A percentile compares a stretch with the other conserved stretches of the same genome.
These are phyloP conservation scores for Elsinoe necatrix DNA, from an alignment of 2,329 filamentous ascomycete species.

Conservation along the genomic window DNA sequence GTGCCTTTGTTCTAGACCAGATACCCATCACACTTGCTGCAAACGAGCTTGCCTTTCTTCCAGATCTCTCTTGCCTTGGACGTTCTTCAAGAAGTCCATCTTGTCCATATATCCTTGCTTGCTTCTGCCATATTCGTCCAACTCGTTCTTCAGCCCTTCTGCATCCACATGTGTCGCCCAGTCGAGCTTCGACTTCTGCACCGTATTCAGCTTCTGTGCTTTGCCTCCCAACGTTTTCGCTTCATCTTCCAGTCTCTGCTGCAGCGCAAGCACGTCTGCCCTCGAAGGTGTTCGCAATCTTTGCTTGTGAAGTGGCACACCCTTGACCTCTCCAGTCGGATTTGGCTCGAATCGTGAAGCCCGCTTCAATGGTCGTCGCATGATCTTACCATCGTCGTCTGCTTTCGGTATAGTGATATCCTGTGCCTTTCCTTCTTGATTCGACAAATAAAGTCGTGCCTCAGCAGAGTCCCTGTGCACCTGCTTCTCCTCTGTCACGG, in stretches of 20 bases:
- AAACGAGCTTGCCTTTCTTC: conserved; percentile 46
- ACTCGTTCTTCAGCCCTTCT: conserved; percentile 52
- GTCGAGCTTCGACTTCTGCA: conserved; percentile 57
- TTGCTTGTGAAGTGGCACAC: conserved; percentile 37
- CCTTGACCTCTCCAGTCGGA: conserved; percentile 39
- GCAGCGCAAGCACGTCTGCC: conserved; percentile 27
- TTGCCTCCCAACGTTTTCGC: conserved; percentile 30
- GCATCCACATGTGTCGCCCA: conserved; percentile 58
- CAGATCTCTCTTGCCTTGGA: conserved; percentile 49
- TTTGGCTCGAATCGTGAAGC: conserved; percentile 45
- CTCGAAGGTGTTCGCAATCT: conserved; percentile 29
- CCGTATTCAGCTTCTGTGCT: conserved; percentile 55
- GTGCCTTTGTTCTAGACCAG: neutral
- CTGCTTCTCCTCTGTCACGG: conserved; percentile 45
- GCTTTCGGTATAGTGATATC: conserved; percentile 26
- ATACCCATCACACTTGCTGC: conserved; percentile 24
- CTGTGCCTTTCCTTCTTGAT: conserved; percentile 30
- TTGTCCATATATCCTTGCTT: conserved; percentile 53
- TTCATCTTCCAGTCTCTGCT: conserved; percentile 28
- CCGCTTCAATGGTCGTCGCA: conserved; percentile 37
- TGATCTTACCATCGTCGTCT: conserved; percentile 22
- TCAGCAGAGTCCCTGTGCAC: conserved; percentile 48
- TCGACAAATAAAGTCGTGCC: conserved; percentile 45
- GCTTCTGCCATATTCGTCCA: conserved; percentile 53
- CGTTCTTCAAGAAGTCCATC: conserved; percentile 54